These are phyloP conservation scores for Lecanoromycetidae sp. DNA, from an alignment of 2,329 filamentous ascomycete species.

Conservation along the genomic window DNA sequence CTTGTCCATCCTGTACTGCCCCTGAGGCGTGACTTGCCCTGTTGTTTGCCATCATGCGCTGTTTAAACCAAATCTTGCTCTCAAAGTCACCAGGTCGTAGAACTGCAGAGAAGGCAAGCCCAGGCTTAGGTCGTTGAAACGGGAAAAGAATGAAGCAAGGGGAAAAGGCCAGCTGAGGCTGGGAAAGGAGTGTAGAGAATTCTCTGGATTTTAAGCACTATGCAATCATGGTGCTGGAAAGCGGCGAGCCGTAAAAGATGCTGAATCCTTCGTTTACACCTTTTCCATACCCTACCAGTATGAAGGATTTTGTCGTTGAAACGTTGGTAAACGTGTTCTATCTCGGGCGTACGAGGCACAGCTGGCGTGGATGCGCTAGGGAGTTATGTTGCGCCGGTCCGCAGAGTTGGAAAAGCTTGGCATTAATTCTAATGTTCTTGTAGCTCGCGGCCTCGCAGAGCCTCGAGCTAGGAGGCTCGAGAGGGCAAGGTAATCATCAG, in stretches of 20 bases:
- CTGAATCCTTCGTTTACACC: not conserved
- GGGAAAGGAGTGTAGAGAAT: constrained; percentile 7
- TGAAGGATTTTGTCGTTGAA: too few species aligned
- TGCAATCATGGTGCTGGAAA: not conserved
- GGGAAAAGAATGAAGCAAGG: not conserved
- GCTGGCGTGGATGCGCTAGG: too few species aligned
- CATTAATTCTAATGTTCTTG: too few species aligned
- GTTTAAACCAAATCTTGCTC: not conserved
- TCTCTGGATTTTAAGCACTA: not conserved
- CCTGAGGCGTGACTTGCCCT: constrained; percentile 17
- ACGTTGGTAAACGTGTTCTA: too few species aligned
- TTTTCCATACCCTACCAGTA: too few species aligned
- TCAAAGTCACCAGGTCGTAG: not conserved
- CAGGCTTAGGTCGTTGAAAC: not conserved
- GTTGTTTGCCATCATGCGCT: constrained; percentile 10
- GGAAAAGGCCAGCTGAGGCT: not conserved
- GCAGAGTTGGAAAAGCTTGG: too few species aligned
- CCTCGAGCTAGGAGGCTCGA: too few species aligned
- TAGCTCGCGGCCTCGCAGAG: too few species aligned
- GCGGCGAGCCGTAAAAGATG: not conserved
- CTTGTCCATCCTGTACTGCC: constrained; percentile 12
- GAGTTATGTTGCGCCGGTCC: too few species aligned
- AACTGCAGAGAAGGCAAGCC: not conserved
- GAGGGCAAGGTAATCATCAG: too few species aligned
- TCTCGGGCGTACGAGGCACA: too few species aligned